Evolutionary conservation across 2,329 filamentous ascomycete species (phyloP).

Genomic region (Neofusicoccum sp.): DNA sequence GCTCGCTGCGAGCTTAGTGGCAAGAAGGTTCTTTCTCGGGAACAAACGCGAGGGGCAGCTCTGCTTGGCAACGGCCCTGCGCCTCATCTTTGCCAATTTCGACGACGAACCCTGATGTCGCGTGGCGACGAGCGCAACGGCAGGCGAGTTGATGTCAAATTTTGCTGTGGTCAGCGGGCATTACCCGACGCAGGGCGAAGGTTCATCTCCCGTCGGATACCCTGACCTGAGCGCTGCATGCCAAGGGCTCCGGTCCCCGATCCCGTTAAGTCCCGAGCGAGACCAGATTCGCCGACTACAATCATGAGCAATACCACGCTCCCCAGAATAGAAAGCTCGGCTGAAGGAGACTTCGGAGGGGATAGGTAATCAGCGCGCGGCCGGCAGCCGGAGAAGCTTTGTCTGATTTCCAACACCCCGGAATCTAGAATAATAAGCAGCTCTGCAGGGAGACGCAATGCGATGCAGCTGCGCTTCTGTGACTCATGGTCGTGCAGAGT

Average conservation of each 20-base stretch:
- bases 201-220: not conserved
- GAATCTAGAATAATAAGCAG: not conserved
- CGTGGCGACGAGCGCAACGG: not conserved
- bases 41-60: not conserved
- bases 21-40: not conserved
- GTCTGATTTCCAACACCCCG: conserved; percentile 2
- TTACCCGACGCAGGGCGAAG: not conserved
- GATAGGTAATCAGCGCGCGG: not conserved
- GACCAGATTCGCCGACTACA: not conserved
- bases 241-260: not conserved
- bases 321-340: not conserved
- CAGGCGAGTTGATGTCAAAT: not conserved
- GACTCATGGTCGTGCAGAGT: not conserved
- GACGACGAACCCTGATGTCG: not conserved
- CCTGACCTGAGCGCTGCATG: not conserved
- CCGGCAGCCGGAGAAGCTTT: not conserved
- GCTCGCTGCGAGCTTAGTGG: not conserved
- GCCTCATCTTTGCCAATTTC: not conserved
- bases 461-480: not conserved
- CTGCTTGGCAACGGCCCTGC: not conserved
- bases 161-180: not conserved
- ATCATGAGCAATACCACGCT: not conserved
- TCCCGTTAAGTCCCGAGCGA: conserved; percentile 1
- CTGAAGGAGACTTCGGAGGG: not conserved
- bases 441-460: not conserved